Conservation (phyloP, 306 rosid genomes). For the Prunus mira region DNA sequence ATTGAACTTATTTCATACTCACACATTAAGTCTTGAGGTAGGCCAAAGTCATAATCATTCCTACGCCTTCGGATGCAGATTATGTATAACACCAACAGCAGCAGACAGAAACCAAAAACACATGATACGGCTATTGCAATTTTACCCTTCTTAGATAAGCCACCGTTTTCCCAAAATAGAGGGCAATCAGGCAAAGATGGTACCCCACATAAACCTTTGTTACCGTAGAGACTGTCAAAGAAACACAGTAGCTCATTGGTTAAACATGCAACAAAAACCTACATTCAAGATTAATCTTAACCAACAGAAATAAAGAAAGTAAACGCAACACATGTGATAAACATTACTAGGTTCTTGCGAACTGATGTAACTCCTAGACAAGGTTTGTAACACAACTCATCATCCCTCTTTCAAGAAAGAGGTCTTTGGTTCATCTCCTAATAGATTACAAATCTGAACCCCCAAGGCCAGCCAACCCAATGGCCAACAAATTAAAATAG, state of each 20-base stretch:
- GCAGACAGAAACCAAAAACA: slow-evolving; percentile 46
- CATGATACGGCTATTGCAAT: slow-evolving; percentile 71
- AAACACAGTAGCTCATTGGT: neutral
- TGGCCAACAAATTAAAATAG: neutral
- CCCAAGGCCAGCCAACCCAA: neutral
- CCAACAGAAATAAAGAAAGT: neutral
- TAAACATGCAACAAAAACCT: neutral
- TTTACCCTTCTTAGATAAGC: slow-evolving; percentile 68
- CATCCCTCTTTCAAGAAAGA: neutral
- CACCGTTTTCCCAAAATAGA: slow-evolving; percentile 79
- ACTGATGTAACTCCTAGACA: neutral
- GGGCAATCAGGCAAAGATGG: slow-evolving; percentile 75
- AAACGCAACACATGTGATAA: neutral
- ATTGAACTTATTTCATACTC: slow-evolving; percentile 35
- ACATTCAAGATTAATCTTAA: neutral
- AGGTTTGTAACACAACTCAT: neutral
- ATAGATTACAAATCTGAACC: neutral
- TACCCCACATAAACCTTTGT: slow-evolving; percentile 86
- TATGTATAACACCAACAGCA: slow-evolving; percentile 57
- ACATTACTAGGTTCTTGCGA: neutral
- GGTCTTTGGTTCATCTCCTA: neutral
- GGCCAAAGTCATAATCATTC: slow-evolving; percentile 83
- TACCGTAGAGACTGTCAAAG: slow-evolving; percentile 64
- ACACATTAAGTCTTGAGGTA: slow-evolving; percentile 86
- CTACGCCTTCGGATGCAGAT: slow-evolving; percentile 68